These are phyloP conservation scores for Ceratocystis cacaofunesta DNA, from an alignment of 2,329 filamentous ascomycete species.

Conservation along the genomic window DNA sequence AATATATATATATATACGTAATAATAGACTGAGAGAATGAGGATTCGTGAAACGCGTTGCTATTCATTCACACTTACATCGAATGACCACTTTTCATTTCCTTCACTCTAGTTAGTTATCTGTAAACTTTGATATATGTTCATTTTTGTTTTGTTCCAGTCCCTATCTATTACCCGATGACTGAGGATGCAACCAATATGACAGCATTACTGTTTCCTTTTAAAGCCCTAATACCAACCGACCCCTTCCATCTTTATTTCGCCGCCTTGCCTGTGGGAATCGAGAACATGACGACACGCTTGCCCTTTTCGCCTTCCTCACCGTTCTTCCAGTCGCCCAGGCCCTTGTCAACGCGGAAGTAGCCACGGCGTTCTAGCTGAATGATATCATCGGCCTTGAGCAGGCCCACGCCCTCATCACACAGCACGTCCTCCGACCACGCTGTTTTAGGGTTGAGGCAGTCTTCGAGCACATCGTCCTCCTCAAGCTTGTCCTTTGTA, in stretches of 20 bases:
- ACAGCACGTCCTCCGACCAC: constrained; percentile 57
- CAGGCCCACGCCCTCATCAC: constrained; percentile 63
- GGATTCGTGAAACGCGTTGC: not conserved
- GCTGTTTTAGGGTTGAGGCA: constrained; percentile 66
- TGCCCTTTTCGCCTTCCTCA: constrained; percentile 34
- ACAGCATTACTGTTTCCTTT: not conserved
- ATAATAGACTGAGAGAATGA: not conserved
- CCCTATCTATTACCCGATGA: not conserved
- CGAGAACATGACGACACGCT: constrained; percentile 38
- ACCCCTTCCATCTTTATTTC: constrained; percentile 24
- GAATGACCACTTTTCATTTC: not conserved
- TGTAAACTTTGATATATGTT: not conserved
- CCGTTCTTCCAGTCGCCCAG: constrained; percentile 35
- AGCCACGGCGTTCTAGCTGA: constrained; percentile 87
- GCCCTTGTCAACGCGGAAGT: constrained; percentile 68
- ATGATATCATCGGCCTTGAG: constrained; percentile 83
- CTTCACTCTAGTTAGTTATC: not conserved
- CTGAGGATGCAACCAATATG: not conserved
- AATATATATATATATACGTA: not conserved
- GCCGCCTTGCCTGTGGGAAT: constrained; percentile 41
- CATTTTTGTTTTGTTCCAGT: constrained; percentile 2
- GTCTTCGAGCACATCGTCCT: constrained; percentile 73
- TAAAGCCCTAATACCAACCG: not conserved
- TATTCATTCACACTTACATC: not conserved
- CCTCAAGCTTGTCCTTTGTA: constrained; percentile 73